Evolutionary conservation across 2,329 filamentous ascomycete genomes (phyloP).

Genomic region (Cladosporium colombiae): DNA sequence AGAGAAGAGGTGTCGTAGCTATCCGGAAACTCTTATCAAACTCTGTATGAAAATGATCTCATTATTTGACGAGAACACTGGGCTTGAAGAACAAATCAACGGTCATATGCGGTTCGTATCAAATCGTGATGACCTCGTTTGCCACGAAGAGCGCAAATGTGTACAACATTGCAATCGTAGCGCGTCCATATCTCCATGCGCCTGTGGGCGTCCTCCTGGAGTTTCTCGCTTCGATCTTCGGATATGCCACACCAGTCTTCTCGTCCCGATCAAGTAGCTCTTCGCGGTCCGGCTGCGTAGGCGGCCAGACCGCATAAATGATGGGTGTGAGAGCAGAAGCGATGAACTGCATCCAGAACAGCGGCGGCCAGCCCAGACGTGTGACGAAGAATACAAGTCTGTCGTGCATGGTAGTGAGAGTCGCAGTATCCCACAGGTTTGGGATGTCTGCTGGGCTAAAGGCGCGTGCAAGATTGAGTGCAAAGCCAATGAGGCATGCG

Average conservation of each 20-base stretch:
- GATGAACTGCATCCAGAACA: conserved; percentile 50
- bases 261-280: conserved; percentile 57
- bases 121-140: background rate
- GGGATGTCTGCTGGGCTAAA: conserved; percentile 51
- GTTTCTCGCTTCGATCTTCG: conserved; percentile 28
- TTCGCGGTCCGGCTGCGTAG: conserved; percentile 58
- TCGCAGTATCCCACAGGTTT: conserved; percentile 43
- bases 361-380: conserved; percentile 63
- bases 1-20: background rate
- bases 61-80: background rate
- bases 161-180: conserved; percentile 1
- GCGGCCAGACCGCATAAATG: conserved; percentile 20
- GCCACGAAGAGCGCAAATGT: conserved; percentile 8
- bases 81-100: background rate
- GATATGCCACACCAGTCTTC: conserved; percentile 56
- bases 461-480: conserved; percentile 52
- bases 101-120: background rate
- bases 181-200: conserved; percentile 9
- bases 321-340: conserved; percentile 20
- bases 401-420: conserved; percentile 34
- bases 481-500: conserved; percentile 37
- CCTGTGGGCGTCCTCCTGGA: background rate
- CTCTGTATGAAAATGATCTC: background rate
- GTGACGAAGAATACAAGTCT: conserved; percentile 57
- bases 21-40: background rate